Evolutionary conservation across 2,329 filamentous ascomycete species (phyloP).

Genomic region (Helotiales sp.): DNA sequence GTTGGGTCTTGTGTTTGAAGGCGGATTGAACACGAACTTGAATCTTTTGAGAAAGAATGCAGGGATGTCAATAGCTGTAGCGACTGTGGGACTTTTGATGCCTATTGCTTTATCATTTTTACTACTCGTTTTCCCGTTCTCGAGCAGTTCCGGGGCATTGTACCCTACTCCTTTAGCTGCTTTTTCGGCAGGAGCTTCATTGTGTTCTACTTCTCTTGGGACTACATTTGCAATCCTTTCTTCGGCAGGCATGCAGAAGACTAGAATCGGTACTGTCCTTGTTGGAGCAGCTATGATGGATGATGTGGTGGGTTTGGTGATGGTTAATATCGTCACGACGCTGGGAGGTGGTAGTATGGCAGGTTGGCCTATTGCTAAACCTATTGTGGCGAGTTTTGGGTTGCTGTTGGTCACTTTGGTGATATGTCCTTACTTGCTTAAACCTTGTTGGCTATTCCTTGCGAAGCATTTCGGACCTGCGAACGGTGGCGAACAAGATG

Average conservation of each 20-base stretch:
- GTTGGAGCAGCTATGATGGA: conserved; percentile 79
- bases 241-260: conserved; percentile 57
- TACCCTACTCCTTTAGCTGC: conserved; percentile 38
- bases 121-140: conserved; percentile 23
- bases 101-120: conserved; percentile 67
- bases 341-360: conserved; percentile 44
- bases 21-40: conserved; percentile 27
- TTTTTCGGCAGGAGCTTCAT: conserved; percentile 71
- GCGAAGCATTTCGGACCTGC: background rate
- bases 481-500: background rate
- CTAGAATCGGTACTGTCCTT: conserved; percentile 61
- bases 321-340: conserved; percentile 74
- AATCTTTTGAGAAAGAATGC: conserved; percentile 56
- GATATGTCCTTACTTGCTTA: conserved; percentile 16
- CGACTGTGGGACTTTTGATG: conserved; percentile 61
- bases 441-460: conserved; percentile 15
- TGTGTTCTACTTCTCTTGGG: conserved; percentile 74
- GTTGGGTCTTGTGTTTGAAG: conserved; percentile 70
- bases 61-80: conserved; percentile 58
- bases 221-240: conserved; percentile 67
- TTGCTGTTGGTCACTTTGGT: conserved; percentile 18
- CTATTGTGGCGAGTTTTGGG: conserved; percentile 38
- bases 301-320: conserved; percentile 74
- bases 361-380: conserved; percentile 42
- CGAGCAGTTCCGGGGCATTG: conserved; percentile 20